These are phyloP conservation scores for Salix suchowensis DNA, from an alignment of 345 rosid genomes.

Conservation along the genomic window DNA sequence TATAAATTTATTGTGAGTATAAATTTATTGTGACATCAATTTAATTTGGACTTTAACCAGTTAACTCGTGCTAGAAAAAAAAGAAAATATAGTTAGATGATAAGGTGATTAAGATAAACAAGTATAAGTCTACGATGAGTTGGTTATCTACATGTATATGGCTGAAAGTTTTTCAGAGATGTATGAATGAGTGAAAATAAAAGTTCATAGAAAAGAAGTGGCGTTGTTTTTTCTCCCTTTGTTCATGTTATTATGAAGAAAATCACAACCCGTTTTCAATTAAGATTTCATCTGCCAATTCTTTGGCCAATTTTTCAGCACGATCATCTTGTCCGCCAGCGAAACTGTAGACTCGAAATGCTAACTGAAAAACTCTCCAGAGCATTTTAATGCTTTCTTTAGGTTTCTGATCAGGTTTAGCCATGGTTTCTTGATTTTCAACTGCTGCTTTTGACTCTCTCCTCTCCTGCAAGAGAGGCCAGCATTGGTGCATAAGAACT, in stretches of 20 bases:
- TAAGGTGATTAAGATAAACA: neutral
- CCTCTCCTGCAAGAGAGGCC: conserved; percentile 9
- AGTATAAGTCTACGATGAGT: neutral
- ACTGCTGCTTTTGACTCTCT: neutral
- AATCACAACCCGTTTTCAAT: neutral
- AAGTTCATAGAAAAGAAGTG: neutral
- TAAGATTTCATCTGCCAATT: conserved; percentile 16
- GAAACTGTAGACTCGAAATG: conserved; percentile 17
- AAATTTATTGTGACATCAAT: neutral
- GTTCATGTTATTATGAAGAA: neutral
- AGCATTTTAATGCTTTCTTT: conserved; percentile 5
- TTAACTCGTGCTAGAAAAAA: neutral
- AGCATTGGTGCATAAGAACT: neutral
- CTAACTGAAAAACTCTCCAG: conserved; percentile 20
- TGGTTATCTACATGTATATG: neutral
- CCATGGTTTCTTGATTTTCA: neutral
- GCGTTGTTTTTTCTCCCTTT: neutral
- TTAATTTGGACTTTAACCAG: neutral
- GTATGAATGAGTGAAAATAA: neutral
- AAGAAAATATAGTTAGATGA: neutral
- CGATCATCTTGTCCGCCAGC: conserved; percentile 21
- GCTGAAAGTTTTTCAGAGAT: neutral
- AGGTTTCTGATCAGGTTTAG: neutral
- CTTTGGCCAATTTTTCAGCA: conserved; percentile 8
- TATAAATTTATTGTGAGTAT: neutral